Percentiles rank a stretch among this genome's conserved stretches.
phyloP scores from a whole-genome alignment of 208 protist species.

The Trichomonas vaginalis region DNA sequence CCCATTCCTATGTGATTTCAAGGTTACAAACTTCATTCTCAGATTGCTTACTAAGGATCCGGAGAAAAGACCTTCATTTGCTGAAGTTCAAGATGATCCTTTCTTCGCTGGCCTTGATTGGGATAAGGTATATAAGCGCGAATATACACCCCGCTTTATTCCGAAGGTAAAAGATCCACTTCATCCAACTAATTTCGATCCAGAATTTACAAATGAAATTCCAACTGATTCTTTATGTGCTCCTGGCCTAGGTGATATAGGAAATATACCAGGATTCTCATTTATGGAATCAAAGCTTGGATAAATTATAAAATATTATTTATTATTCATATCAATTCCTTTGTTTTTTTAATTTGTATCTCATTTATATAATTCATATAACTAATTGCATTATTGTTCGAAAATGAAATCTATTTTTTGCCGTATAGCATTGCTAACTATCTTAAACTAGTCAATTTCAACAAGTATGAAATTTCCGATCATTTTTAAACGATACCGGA shows the following conservation, averaged over 20 bases:
- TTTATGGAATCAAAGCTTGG: neutral
- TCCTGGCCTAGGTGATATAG: neutral
- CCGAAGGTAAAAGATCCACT: neutral
- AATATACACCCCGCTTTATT: conserved; percentile 17
- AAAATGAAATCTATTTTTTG: no score
- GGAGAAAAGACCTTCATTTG: neutral
- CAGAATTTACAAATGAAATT: conserved; percentile 25
- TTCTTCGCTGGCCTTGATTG: conserved; percentile 17
- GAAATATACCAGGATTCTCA: neutral
- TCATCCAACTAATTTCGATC: conserved; percentile 26
- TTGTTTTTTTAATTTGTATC: no score
- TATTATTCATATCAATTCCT: no score
- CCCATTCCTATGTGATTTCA: neutral
- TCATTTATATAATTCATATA: no score
- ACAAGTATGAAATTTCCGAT: no score
- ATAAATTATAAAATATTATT: neutral
- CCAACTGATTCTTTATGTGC: conserved; percentile 17
- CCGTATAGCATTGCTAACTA: no score
- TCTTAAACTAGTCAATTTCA: no score
- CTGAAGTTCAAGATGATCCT: conserved; percentile 33
- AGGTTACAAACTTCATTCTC: neutral
- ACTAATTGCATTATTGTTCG: no score
- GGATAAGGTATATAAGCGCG: neutral
- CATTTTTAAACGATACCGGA: no score
- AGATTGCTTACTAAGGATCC: neutral